phyloP scores from a whole-genome alignment of 164 flowering plant species.

The Chloranthus sessilifolius region DNA sequence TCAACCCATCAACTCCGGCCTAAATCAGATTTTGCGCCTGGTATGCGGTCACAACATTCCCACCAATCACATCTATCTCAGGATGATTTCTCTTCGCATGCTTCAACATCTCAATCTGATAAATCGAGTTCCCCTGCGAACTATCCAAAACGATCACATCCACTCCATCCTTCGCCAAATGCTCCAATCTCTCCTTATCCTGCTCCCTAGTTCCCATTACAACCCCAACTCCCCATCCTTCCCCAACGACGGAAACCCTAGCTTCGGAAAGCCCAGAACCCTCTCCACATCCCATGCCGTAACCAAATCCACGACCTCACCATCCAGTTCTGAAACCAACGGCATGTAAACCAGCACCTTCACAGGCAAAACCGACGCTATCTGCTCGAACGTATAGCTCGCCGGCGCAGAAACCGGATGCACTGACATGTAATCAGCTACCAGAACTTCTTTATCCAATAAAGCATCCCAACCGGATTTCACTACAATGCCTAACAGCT shows the following conservation, averaged over 20 bases:
- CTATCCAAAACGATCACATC: slow-evolving; percentile 84
- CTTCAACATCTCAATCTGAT: slow-evolving; percentile 90
- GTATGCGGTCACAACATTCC: slow-evolving; percentile 74
- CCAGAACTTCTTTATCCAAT: slow-evolving; percentile 25
- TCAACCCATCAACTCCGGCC: slow-evolving; percentile 83
- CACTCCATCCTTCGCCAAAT: slow-evolving; percentile 73
- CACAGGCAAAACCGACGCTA: slow-evolving; percentile 36
- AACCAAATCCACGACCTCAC: slow-evolving; percentile 60
- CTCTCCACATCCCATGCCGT: slow-evolving; percentile 58
- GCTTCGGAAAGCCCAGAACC: slow-evolving; percentile 48
- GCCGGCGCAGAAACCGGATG: slow-evolving; percentile 28
- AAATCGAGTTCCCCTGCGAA: slow-evolving; percentile 87
- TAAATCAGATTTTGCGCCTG: slow-evolving; percentile 86
- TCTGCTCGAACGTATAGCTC: slow-evolving; percentile 41
- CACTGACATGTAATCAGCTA: slow-evolving; percentile 40
- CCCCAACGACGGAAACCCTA: slow-evolving; percentile 61
- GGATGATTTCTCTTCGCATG: slow-evolving; percentile 61
- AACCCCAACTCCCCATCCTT: slow-evolving; percentile 71
- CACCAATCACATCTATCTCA: slow-evolving; percentile 77
- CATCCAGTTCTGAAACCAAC: slow-evolving; percentile 36
- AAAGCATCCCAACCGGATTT: slow-evolving; percentile 43
- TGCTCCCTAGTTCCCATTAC: slow-evolving; percentile 78
- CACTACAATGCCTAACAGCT: slow-evolving; percentile 48
- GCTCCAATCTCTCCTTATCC: slow-evolving; percentile 84
- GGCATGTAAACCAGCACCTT: slow-evolving; percentile 41